phyloP scores from a whole-genome alignment of 345 rosid genomes.

The Ailanthus altissimus region DNA sequence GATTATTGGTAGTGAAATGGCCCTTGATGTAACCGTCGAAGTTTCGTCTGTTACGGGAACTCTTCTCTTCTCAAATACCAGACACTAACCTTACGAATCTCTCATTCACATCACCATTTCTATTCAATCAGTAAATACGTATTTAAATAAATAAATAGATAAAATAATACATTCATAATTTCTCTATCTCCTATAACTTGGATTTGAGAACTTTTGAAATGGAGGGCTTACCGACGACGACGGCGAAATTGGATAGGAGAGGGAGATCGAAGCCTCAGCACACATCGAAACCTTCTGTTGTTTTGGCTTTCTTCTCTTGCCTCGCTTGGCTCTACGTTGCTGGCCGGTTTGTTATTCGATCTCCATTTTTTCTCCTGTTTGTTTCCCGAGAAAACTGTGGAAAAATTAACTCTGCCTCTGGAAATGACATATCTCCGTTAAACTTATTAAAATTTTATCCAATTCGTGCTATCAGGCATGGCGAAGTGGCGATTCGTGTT shows the following conservation, averaged over 20 bases:
- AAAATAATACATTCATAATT: background rate
- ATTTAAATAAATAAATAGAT: background rate
- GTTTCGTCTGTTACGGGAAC: background rate
- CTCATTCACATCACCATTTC: background rate
- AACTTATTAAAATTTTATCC: background rate
- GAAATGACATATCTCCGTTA: background rate
- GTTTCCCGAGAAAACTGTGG: slow-evolving; percentile 6
- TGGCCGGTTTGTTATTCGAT: slow-evolving; percentile 57
- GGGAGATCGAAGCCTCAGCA: slow-evolving; percentile 63
- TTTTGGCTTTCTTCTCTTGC: slow-evolving; percentile 85
- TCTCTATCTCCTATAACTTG: slow-evolving; percentile 11
- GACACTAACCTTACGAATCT: background rate
- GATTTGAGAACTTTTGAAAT: slow-evolving; percentile 37
- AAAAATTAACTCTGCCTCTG: background rate
- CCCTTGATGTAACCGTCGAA: background rate
- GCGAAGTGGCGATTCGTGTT: background rate
- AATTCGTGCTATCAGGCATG: background rate
- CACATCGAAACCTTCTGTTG: slow-evolving; percentile 65
- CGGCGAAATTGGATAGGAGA: slow-evolving; percentile 66
- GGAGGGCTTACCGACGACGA: slow-evolving; percentile 67
- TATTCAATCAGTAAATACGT: background rate
- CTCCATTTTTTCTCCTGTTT: slow-evolving; percentile 10
- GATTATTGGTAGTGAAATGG: background rate
- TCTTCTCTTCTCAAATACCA: background rate
- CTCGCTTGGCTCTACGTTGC: slow-evolving; percentile 97